Evolutionary conservation across 2,329 filamentous ascomycete species (phyloP).

Genomic region (Bimuria novae-zelandiae): DNA sequence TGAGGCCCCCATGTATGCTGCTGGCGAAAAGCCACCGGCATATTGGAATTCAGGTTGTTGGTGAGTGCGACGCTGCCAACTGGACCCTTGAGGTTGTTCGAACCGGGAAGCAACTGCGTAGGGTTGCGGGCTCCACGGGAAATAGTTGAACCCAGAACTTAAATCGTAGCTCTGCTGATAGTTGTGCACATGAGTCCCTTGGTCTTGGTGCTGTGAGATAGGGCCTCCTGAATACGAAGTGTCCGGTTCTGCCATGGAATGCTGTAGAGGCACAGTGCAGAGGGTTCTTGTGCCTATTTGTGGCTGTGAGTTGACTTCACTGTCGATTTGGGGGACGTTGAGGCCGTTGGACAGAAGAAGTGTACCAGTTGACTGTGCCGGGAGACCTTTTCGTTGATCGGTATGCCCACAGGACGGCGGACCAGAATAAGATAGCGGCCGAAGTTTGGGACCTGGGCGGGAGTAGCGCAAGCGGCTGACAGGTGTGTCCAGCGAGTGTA

Average conservation of each 20-base stretch:
- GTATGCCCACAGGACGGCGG: not conserved
- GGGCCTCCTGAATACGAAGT: constrained; percentile 19
- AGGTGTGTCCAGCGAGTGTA: too few species aligned
- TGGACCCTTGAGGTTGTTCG: not conserved
- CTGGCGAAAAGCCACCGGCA: constrained; percentile 9
- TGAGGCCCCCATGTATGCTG: constrained; percentile 17
- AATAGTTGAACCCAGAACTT: not conserved
- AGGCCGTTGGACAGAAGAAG: not conserved
- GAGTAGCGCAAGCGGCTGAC: not conserved
- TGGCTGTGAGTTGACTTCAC: not conserved
- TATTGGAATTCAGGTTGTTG: constrained; percentile 16
- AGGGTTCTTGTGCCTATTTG: not conserved
- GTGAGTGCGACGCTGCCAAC: constrained; percentile 9
- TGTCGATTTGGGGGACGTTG: not conserved
- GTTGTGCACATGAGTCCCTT: constrained; percentile 25
- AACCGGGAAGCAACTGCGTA: not conserved
- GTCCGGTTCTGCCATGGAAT: constrained; percentile 35
- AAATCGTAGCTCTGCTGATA: constrained; percentile 16
- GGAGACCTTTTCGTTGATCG: not conserved
- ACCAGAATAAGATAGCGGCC: not conserved
- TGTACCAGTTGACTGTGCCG: not conserved
- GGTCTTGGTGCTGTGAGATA: constrained; percentile 23
- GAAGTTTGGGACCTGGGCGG: not conserved
- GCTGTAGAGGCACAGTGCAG: not conserved
- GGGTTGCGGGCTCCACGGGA: not conserved